Evolutionary conservation across 2,329 filamentous ascomycete genomes (phyloP), one percentile per base, ranked within the genome.

Genomic region (Acephala macrosclerotiorum): DNA sequence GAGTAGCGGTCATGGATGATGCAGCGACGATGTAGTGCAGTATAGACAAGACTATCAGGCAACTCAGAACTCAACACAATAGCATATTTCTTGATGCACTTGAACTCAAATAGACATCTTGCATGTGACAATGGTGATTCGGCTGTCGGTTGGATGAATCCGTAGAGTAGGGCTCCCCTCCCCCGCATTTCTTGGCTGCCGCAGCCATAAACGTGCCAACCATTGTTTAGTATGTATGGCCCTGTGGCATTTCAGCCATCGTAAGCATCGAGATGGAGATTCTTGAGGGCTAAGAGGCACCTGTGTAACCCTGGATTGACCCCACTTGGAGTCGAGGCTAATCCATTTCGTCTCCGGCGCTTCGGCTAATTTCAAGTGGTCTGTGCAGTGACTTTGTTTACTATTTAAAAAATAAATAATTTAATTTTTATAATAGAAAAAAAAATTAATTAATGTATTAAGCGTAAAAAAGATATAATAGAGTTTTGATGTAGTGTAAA

Each of bases 1-100:
- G 68, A 70, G 20, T 70, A 66, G 20, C 22, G 16, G 11, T 18
- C 22, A 33, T 33, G 29, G 29, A 33, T 9, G 29, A 33, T 33
- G 29, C 25, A 29, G 14, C 8, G 25, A 29, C 8, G 25, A 11
- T 7, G 14, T 53, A 49, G 45, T 2, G 11, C 14, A 29, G 18
- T 7, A 33, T 25, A 53, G 12, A 29, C 14, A 33, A n/a, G 16
- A 16, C 18, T 53, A 14, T 53, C 26, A 53, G 49, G 25, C 22
- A 53, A 6, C 26, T 29, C 11, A 3, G 3, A 49, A 25, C 6
- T 29, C 49, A 53, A 53, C 22, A 4, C 6, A 53, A 3, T 6
- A 53, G 22, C 33, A 53, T 53, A 53, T 53, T 33, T 53, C 6
- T 53, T 33, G 49, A 53, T 53, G 14, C 14, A 53, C 49, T 51